phyloP scores from a whole-genome alignment of 164 flowering plant genomes.

The Umbellularia californica region DNA sequence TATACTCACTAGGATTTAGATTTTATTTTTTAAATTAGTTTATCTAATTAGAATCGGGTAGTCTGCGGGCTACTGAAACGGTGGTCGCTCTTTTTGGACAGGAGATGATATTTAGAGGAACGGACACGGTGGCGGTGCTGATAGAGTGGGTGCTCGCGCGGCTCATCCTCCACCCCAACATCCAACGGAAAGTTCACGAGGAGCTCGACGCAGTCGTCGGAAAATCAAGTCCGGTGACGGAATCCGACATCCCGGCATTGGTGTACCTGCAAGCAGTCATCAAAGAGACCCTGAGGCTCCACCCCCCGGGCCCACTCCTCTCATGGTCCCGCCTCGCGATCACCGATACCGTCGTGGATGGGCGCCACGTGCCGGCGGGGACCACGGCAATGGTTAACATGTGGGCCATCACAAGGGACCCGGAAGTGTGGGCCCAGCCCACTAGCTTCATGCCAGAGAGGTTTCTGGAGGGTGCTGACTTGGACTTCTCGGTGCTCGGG shows the following conservation, averaged over 20 bases:
- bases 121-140: conserved; percentile 34
- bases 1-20: too few relatives aligned
- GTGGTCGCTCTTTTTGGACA: background rate
- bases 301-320: conserved; percentile 65
- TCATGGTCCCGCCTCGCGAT: conserved; percentile 56
- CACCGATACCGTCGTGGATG: conserved; percentile 57
- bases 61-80: background rate
- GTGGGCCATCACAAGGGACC: conserved; percentile 82
- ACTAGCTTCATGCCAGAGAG: conserved; percentile 50
- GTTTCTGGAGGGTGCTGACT: conserved; percentile 28
- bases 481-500: conserved; percentile 49
- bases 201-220: conserved; percentile 35
- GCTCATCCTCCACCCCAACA: conserved; percentile 23
- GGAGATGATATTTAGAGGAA: conserved; percentile 43
- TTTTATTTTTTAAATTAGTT: too few relatives aligned
- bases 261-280: conserved; percentile 40
- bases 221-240: conserved; percentile 25
- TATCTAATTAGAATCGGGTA: background rate
- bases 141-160: conserved; percentile 37
- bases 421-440: conserved; percentile 55
- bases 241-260: conserved; percentile 38
- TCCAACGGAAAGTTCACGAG: conserved; percentile 24
- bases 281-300: conserved; percentile 46
- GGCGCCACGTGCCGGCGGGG: conserved; percentile 61
- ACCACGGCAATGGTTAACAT: conserved; percentile 90